phyloP scores from a whole-genome alignment of 805 yeast species.

The Yamadazyma insecticola region DNA sequence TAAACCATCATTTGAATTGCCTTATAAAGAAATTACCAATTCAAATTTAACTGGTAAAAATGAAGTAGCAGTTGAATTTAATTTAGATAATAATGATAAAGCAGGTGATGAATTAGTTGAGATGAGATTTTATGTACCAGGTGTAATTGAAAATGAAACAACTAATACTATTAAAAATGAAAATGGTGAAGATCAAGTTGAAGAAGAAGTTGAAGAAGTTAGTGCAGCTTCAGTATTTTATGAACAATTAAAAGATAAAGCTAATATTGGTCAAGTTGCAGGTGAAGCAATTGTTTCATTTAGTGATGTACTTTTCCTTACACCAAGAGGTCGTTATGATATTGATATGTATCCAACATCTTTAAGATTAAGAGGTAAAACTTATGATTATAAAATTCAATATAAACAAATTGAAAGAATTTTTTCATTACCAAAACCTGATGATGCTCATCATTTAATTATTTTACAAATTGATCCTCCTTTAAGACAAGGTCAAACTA shows the following conservation, averaged over 20 bases:
- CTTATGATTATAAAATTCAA: conserved; percentile 94
- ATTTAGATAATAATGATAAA: conserved; percentile 51
- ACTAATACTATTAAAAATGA: conserved; percentile 17
- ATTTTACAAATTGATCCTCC: conserved; percentile 95
- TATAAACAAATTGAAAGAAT: conserved; percentile 86
- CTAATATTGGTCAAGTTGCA: conserved; percentile 89
- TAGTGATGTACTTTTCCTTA: conserved; percentile 83
- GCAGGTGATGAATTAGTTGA: conserved; percentile 97
- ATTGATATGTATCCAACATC: conserved; percentile 87
- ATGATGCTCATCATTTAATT: conserved; percentile 83
- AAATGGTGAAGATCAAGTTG: conserved; percentile 32
- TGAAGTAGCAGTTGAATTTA: conserved; percentile 89
- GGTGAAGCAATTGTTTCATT: conserved; percentile 95
- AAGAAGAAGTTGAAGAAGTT: conserved; percentile 42
- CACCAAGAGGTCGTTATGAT: conserved; percentile 98
- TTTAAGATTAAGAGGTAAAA: conserved; percentile 91
- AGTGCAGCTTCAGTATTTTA: conserved; percentile 82
- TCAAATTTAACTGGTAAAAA: conserved; percentile 87
- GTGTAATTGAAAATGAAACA: conserved; percentile 56
- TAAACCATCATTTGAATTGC: conserved; percentile 88
- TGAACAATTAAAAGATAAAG: conserved; percentile 87
- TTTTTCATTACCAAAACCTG: conserved; percentile 90
- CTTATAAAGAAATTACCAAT: conserved; percentile 74
- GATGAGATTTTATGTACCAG: conserved; percentile 89
- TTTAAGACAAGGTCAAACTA: conserved; percentile 94